Base-by-base conservation (phyloP, 176 grass and related monocot genomes). In the Saccharum spontaneum region DNA sequence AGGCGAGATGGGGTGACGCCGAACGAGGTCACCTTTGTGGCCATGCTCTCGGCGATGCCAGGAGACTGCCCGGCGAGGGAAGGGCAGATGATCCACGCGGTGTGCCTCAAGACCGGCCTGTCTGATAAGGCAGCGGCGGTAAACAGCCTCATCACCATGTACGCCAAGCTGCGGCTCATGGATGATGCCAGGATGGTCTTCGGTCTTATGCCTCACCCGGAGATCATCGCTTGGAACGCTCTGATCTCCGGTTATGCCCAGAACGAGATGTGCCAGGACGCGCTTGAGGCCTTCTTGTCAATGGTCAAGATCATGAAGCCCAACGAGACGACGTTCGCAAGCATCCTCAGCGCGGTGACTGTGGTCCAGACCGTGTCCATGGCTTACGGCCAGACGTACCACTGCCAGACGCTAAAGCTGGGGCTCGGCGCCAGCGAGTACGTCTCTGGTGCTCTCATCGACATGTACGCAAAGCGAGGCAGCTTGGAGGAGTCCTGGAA, bases 61-160 rank as follows among this genome's bases (percentile, higher is more conserved):
- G 73, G 38, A 72, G 83, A 78, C 15, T 31, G 78, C 50, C 72
- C 77, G 11, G 20, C 79, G 34, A 82, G 71, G 75, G 91, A 90
- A 38, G 93, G 86, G 45, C 83, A 81, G 87, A 98, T 92, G 91
- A 46, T 94, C 37, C 97, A 98, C 79, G 57, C 80, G 8, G 26
- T 84, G 28, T 90, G 89, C 87, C 82, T 95, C 50, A 95, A 82
- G 73, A 81, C 55, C 10, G 84, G 93, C 31, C 2, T 91, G 15
- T 89, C 91, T 2, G 90, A 78, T 13, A 62, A 92, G 73, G 41
- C 18, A 13, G 91, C 89, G 49, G 93, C 88, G 6, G 77, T 70
- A 0, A 95, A 94, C 85, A 92, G 93, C 82, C 93, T 98, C 24
- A 90, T 95, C 67, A 98, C 96, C 55, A 95, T 98, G 96, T 94